Conservation (phyloP, 371 early-diverging fungal species). For the Zychaea mexicana region DNA sequence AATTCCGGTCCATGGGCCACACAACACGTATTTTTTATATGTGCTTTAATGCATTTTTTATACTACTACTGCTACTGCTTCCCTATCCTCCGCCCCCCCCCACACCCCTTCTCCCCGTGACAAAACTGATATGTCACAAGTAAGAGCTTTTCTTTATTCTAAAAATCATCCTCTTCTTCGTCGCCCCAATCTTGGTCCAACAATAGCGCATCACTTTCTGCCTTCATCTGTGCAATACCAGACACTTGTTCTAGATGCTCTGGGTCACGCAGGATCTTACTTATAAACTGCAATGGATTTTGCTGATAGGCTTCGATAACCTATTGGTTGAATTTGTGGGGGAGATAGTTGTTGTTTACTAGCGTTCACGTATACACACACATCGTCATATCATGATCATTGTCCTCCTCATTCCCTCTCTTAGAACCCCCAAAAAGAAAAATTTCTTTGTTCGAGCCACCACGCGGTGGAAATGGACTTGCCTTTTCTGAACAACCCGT, state of each 20-base stretch:
- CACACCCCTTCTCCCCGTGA: not conserved
- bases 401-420: not conserved
- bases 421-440: not conserved
- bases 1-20: no score
- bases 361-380: not conserved
- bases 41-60: no score
- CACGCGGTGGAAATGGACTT: not conserved
- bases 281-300: constrained; percentile 72
- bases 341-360: no score
- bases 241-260: constrained; percentile 81
- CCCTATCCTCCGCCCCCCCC: no score
- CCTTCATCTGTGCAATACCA: constrained; percentile 76
- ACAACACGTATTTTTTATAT: no score
- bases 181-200: constrained; percentile 64
- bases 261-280: constrained; percentile 71
- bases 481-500: constrained; percentile 87
- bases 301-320: constrained; percentile 65
- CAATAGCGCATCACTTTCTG: constrained; percentile 68
- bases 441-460: not conserved
- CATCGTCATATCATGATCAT: not conserved
- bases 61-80: no score
- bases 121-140: not conserved
- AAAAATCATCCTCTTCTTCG: constrained; percentile 52
- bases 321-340: no score
- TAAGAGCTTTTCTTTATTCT: no score